phyloP scores from a whole-genome alignment of 129 eudicot species.

The Helianthus tuberosus region DNA sequence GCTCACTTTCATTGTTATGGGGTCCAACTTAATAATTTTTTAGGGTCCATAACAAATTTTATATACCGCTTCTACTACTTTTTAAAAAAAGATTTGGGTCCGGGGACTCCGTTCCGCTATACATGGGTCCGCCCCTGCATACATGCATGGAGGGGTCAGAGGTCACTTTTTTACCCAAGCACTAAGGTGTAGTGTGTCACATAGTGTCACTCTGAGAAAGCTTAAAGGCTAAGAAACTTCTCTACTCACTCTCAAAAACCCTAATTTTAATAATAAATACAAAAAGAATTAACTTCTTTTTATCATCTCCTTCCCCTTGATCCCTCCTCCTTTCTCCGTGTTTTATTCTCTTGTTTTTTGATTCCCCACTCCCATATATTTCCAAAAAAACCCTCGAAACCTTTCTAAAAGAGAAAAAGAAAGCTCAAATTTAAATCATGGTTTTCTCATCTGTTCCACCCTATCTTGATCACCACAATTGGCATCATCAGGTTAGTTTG shows the following conservation, averaged over 20 bases:
- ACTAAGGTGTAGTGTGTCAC: constrained; percentile 45
- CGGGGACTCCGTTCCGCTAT: too few relatives aligned
- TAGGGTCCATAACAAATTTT: too few relatives aligned
- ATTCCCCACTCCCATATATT: constrained; percentile 61
- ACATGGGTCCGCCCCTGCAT: too few relatives aligned
- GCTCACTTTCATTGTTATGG: too few relatives aligned
- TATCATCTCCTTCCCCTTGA: constrained; percentile 42
- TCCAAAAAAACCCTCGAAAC: constrained; percentile 59
- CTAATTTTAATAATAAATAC: constrained; percentile 59
- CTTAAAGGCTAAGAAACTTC: constrained; percentile 71
- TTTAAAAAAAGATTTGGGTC: too few relatives aligned
- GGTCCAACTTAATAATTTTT: too few relatives aligned
- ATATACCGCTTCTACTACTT: too few relatives aligned
- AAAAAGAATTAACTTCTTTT: constrained; percentile 44
- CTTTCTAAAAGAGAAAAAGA: constrained; percentile 57
- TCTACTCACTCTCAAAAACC: constrained; percentile 60
- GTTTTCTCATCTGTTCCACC: constrained; percentile 74
- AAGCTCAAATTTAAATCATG: constrained; percentile 55
- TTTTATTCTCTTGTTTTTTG: constrained; percentile 53
- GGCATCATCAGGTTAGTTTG: constrained; percentile 65
- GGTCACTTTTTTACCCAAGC: constrained; percentile 47
- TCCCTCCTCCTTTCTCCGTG: constrained; percentile 37
- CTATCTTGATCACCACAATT: constrained; percentile 68
- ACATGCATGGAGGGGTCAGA: constrained; percentile 31
- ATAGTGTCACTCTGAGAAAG: constrained; percentile 47